Evolutionary conservation across 257 asterid species (phyloP), one percentile per base, ranked within the genome.

Genomic region (Nicotiana attenuata): DNA sequence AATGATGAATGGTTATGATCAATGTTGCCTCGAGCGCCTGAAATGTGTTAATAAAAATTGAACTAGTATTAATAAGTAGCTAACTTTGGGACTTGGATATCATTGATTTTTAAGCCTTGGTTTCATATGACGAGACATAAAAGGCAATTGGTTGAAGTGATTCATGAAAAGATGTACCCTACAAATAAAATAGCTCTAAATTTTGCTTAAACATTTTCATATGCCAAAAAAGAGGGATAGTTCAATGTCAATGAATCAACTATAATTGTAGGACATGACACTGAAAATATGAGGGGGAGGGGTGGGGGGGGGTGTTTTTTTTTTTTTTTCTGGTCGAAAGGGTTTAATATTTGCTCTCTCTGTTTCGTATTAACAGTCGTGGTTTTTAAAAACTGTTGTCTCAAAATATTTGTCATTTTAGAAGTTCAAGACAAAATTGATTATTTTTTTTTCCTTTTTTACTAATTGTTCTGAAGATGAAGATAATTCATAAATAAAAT

Each of bases 1-100:
- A 86, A 92, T 91, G 86, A 92, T 91, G 84, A 82, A 17, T 29
- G 28, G 17, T 5, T 8, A 9, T 67, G 53, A 31, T 65, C 31
- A 26, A 66, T 77, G 78, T 76, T 41, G 26, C 68, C 77, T 50
- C 79, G 79, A 73, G 61, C 79, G 26, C 61, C 79, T 73, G 79
- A 73, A 73, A 22, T 73, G 15, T 24, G 61, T 47, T 22, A 22
- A 73, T 73, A 47, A 71, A 71, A 73, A 73, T 73, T 73, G 5
- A 7, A 73, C 60, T 47, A 41, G 24, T 20, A 38, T 69, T 3
- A 59, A 45, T 20, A 53, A 53, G n/a, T 53, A 17, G 63, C 26
- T 57, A 57, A 73, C 79, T 47, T 47, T 47, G 41, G 61, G 50
- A 73, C 79, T 73, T 47, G 61, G 79, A 73, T 73, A 73, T 73